A percentile compares a stretch with the other conserved stretches of the same genome.
Evolutionary conservation across 2,329 filamentous ascomycete genomes (phyloP).

Genomic region (Diaporthe humulicola): DNA sequence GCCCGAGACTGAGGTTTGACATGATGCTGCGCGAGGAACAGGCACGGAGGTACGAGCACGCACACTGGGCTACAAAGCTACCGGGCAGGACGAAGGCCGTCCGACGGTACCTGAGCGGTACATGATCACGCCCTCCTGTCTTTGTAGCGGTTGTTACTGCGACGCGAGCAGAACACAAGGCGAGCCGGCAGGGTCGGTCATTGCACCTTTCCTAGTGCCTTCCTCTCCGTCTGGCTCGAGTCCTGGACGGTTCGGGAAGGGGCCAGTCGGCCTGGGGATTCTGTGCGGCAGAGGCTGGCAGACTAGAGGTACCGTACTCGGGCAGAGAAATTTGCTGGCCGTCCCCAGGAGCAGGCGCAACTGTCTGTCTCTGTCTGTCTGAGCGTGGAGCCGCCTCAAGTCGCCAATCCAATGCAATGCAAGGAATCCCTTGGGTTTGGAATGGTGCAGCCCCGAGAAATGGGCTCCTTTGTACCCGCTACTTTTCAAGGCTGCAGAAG

Average conservation of each 20-base stretch:
- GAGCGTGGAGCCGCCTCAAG: conserved; percentile 27
- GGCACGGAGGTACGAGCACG: neutral
- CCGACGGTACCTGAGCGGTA: conserved; percentile 16
- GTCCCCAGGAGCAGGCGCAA: neutral
- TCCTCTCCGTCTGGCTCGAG: neutral
- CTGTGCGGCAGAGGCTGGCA: neutral
- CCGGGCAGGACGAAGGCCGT: neutral
- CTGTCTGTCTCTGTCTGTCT: conserved; percentile 19
- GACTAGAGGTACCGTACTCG: neutral
- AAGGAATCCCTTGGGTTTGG: conserved; percentile 18
- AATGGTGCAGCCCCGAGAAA: conserved; percentile 18
- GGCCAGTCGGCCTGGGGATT: neutral
- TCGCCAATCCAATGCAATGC: conserved; percentile 31
- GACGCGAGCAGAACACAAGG: neutral
- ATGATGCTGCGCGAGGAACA: conserved; percentile 13
- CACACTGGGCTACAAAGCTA: neutral
- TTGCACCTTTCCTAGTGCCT: conserved; percentile 25
- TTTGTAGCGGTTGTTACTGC: conserved; percentile 3
- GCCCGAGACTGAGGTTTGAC: conserved; percentile 26
- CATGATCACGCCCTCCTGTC: neutral
- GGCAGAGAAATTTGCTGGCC: conserved; percentile 2
- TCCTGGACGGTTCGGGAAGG: conserved; percentile 18
- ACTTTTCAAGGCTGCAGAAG: conserved; percentile 24
- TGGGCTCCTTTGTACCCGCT: conserved; percentile 14
- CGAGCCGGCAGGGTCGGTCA: conserved; percentile 26